Base-by-base conservation (phyloP, 2,329 filamentous ascomycete genomes). In the Colletotrichum musicola region DNA sequence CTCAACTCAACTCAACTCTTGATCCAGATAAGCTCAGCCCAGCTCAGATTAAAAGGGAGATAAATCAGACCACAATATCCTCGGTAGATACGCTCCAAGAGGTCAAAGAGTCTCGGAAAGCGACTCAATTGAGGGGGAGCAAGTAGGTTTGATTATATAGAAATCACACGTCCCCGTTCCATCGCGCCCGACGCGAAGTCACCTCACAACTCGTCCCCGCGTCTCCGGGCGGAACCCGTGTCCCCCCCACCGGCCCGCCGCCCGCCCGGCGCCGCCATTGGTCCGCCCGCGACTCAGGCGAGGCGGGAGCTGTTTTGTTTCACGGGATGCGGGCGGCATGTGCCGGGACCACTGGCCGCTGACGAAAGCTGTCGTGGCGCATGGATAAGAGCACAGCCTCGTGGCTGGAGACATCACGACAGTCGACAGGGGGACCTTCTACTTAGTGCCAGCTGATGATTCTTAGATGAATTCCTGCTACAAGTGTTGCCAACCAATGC, bases 281-380 rank as follows among this genome's bases (percentile, higher is more conserved):
- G 38, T 13, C 6, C 59, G 7, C 30, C 6, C 10, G 7, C 47
- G 35, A 14, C 14, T 30, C 18, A 18, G 13, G 38, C 38, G 9
- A 10, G 46, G 38, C 27, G 13, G 35, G n/a, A 50, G n/a, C 35
- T n/a, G 47, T 40, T 60, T 60, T 7, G 62, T 60, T 65, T 65
- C 62, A 65, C 62, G 62, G 62, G 56, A 65, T 60, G 62, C 62
- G 62, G 62, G 62, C 44, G 54, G 27, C 42, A 35, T 27, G 30
- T n/a, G n/a, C 44, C 18, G 40, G 13, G 46, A 16, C 18, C 18
- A 12, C 25, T 10, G 56, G 13, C 62, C 55, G 56, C 62, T 58
- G n/a, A 61, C 38, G 46, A 60, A 60, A 60, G 47, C 54, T 40
- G 22, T 13, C 38, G 54, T 59, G 62, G 62, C 62, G 62, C 62